Conservation (phyloP, 2,329 filamentous ascomycete genomes). For the Aspergillus pseudonomiae region DNA sequence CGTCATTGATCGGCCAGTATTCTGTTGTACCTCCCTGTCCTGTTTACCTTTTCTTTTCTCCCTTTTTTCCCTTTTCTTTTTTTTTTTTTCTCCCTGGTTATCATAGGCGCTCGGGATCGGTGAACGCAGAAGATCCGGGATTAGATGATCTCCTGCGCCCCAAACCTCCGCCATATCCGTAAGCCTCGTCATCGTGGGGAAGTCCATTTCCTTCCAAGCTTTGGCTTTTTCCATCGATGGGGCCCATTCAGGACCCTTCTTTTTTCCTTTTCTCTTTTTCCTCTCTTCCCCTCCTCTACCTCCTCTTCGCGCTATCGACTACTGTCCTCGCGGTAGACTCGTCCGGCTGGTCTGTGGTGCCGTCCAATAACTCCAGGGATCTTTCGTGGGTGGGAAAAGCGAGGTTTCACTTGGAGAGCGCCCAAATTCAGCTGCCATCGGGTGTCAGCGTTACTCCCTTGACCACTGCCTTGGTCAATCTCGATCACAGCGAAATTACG, state of each 20-base stretch:
- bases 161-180: slow-evolving; percentile 26
- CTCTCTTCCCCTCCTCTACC: slow-evolving; percentile 13
- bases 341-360: slow-evolving; percentile 26
- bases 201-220: slow-evolving; percentile 19
- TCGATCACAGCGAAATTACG: slow-evolving; percentile 23
- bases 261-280: slow-evolving; percentile 13
- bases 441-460: slow-evolving; percentile 29
- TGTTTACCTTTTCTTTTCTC: background rate
- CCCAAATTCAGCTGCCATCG: slow-evolving; percentile 23
- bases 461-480: slow-evolving; percentile 26
- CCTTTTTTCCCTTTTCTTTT: slow-evolving; percentile 6
- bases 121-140: slow-evolving; percentile 17
- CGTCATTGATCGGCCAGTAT: slow-evolving; percentile 1
- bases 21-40: background rate
- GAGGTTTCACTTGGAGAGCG: slow-evolving; percentile 29
- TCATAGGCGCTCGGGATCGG: slow-evolving; percentile 1
- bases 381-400: slow-evolving; percentile 23
- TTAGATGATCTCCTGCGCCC: slow-evolving; percentile 24
- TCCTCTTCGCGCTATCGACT: slow-evolving; percentile 16
- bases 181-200: slow-evolving; percentile 30
- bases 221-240: slow-evolving; percentile 19
- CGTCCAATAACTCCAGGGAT: slow-evolving; percentile 35
- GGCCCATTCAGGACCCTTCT: slow-evolving; percentile 16
- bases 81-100: slow-evolving; percentile 8
- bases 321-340: slow-evolving; percentile 19